These are phyloP conservation scores for Porphyrellus cyaneotinctus DNA, from an alignment of 768 basidiomycete genomes.

Conservation along the genomic window DNA sequence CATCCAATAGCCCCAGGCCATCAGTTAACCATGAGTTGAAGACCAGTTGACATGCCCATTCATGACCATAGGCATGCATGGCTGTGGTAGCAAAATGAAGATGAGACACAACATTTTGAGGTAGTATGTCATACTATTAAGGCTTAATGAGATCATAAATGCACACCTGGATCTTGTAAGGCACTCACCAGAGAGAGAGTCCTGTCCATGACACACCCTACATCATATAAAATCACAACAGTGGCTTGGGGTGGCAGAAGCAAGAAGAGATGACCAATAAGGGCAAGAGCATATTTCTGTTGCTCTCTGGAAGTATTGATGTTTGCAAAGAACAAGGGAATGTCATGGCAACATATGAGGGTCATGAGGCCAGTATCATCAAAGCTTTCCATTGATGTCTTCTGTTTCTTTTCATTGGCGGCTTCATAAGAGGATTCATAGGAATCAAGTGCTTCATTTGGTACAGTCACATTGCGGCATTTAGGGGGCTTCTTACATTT, in stretches of 20 bases:
- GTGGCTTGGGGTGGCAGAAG: background rate
- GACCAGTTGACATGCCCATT: background rate
- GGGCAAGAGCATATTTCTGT: background rate
- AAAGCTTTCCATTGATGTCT: conserved; percentile 21
- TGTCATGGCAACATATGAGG: conserved; percentile 35
- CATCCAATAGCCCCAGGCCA: background rate
- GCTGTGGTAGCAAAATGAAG: background rate
- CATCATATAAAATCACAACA: too few species aligned
- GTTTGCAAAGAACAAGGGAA: conserved; percentile 35
- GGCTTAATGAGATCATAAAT: too few species aligned
- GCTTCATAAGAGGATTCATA: conserved; percentile 28
- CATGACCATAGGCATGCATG: background rate
- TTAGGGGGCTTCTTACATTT: conserved; percentile 17
- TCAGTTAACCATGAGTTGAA: background rate
- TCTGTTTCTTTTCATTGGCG: conserved; percentile 2
- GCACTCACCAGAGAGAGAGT: too few species aligned
- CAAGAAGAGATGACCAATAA: background rate
- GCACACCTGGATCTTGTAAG: too few species aligned
- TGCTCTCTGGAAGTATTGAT: background rate
- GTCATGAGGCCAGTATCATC: conserved; percentile 37
- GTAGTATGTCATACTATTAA: background rate
- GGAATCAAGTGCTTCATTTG: conserved; percentile 33
- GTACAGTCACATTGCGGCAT: conserved; percentile 13
- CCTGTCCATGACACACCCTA: too few species aligned
- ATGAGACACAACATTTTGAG: background rate